Percentiles rank a stretch among this genome's conserved stretches.
phyloP scores from a whole-genome alignment of 495 filamentous ascomycete genomes.

The Parachaetomium inaequale region DNA sequence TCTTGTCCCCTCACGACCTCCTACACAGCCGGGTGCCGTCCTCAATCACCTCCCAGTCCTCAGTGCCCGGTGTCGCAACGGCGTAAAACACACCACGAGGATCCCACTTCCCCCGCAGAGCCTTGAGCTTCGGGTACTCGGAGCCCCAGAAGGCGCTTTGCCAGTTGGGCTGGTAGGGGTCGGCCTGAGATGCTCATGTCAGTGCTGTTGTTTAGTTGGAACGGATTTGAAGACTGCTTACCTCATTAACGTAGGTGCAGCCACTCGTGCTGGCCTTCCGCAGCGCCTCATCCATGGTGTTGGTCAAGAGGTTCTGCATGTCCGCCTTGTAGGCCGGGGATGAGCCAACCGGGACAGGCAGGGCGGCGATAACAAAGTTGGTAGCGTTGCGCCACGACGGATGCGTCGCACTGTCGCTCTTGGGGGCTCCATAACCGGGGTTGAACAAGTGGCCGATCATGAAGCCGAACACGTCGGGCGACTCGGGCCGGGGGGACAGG shows the following conservation, averaged over 20 bases:
- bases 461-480: constrained; percentile 22
- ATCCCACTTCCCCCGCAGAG: constrained; percentile 53
- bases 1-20: constrained; percentile 3
- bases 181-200: constrained; percentile 28
- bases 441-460: constrained; percentile 42
- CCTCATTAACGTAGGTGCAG: constrained; percentile 48
- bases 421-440: constrained; percentile 35
- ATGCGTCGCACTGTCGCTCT: constrained; percentile 45
- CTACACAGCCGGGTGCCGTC: constrained; percentile 37
- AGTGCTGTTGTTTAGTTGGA: not conserved
- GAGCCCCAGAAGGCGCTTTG: constrained; percentile 39
- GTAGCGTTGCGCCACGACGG: constrained; percentile 48
- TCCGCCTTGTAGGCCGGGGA: constrained; percentile 21
- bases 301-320: constrained; percentile 26
- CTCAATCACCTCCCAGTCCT: constrained; percentile 40
- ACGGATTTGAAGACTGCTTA: not conserved
- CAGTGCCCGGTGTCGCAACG: constrained; percentile 38
- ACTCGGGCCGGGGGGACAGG: constrained; percentile 18
- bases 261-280: constrained; percentile 29
- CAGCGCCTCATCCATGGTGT: constrained; percentile 29
- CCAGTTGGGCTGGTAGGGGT: constrained; percentile 44
- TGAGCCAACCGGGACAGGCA: constrained; percentile 16
- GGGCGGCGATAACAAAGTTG: constrained; percentile 24
- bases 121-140: constrained; percentile 32
- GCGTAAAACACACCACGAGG: constrained; percentile 50